Base-by-base conservation (phyloP, 768 basidiomycete genomes). In the Suillus clintonianus region DNA sequence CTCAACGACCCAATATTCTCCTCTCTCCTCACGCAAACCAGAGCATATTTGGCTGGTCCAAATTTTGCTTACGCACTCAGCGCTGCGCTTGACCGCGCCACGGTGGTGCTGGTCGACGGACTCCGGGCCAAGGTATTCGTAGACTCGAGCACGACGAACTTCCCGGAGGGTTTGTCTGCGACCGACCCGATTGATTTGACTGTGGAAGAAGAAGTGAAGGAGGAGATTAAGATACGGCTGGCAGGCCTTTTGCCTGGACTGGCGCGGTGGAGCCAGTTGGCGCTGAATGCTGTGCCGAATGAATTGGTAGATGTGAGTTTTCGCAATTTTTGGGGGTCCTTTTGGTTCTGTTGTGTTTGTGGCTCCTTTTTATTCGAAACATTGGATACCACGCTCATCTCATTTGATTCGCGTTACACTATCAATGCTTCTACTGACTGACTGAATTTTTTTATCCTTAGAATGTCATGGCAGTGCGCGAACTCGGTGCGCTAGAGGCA, bases 211-310 rank as follows among this genome's bases (percentile, higher is more conserved):
- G 47, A n/a, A 47, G 34, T 53, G 34, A 67, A 60, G 45, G 74
- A 81, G 50, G 83, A 83, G 34, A 72, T 81, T 56, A 82, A 84
- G 67, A 84, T 92, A 57, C 80, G 91, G 53, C 75, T 97, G 15
- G 96, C 94, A 15, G 87, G 89, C 6, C 77, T 97, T 68, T 77
- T 98, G 34, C 95, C 95, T 5, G 90, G 86, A 1, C 77, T 97
- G 47, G 87, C 90, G 61, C 79, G 86, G 62, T 95, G 94, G 93
- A 89, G 88, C 69, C 85, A 85, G 66, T 63, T 86, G 63, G 88
- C 88, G 43, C 72, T 94, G 68, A 83, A 86, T 65, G 85, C 84
- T 19, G 72, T 89, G 61, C 92, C 91, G 41, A 94, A 92, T 72
- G 92, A 91, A 72, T 78, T 94, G 67, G 84, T 94, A 32, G 93